A percentile compares a stretch with the other conserved stretches of the same genome.
phyloP scores from a whole-genome alignment of 2,329 filamentous ascomycete genomes.

The Alternaria sp. region DNA sequence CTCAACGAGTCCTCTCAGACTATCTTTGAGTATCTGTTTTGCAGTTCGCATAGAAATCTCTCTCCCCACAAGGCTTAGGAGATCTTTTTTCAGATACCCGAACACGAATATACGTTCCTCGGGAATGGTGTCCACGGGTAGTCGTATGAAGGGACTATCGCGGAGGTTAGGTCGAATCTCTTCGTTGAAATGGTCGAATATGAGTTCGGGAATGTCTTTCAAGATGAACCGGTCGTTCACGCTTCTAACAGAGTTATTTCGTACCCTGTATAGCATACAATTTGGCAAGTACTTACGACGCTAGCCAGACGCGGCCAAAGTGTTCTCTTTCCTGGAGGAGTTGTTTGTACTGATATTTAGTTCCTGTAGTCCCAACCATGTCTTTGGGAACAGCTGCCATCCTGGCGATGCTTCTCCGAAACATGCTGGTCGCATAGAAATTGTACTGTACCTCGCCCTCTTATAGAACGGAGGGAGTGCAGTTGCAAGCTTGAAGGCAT shows the following conservation, averaged over 20 bases:
- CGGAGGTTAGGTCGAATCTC: constrained; percentile 36
- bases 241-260: constrained; percentile 18
- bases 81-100: constrained; percentile 31
- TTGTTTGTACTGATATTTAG: constrained; percentile 43
- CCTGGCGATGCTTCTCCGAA: constrained; percentile 5
- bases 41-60: constrained; percentile 23
- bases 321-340: constrained; percentile 47
- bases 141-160: constrained; percentile 27
- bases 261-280: background rate
- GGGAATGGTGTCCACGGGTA: constrained; percentile 32
- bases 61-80: constrained; percentile 29
- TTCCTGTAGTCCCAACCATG: constrained; percentile 26
- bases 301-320: constrained; percentile 46
- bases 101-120: constrained; percentile 37
- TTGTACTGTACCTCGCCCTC: no score
- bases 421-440: background rate
- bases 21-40: constrained; percentile 38
- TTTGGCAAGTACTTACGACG: constrained; percentile 24
- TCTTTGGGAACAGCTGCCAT: background rate
- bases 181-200: constrained; percentile 32
- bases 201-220: constrained; percentile 35
- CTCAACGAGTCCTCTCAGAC: constrained; percentile 35
- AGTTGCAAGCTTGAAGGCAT: no score
- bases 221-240: constrained; percentile 29
- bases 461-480: no score